Conservation (phyloP, 345 rosid species). For the Eucalyptus urophylla region DNA sequence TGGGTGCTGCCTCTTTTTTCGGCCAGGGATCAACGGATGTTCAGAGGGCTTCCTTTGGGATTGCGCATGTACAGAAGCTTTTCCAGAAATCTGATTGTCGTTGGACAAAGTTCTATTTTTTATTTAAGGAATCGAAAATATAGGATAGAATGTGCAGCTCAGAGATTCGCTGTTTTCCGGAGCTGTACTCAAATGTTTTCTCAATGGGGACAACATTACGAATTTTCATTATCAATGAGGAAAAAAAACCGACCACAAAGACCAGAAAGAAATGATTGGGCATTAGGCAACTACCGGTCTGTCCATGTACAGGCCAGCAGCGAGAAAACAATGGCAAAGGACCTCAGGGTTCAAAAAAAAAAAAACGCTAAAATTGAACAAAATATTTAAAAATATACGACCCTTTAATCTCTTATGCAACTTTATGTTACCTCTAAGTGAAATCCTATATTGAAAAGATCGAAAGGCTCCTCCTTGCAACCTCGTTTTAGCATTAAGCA, state of each 20-base stretch:
- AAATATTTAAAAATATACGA: not conserved
- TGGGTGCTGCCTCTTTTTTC: not conserved
- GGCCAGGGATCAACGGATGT: not conserved
- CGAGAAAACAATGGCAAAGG: not conserved
- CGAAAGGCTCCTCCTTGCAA: not conserved
- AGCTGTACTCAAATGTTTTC: not conserved
- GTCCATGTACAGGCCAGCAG: not conserved
- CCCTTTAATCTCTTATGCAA: not conserved
- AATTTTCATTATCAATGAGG: not conserved
- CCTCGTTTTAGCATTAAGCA: not conserved
- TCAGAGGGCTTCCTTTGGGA: not conserved
- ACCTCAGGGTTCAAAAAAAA: not conserved
- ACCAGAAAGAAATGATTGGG: not conserved
- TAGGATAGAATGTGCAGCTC: not conserved
- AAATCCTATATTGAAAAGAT: not conserved
- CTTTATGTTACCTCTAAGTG: not conserved
- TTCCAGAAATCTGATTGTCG: not conserved
- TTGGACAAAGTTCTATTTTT: not conserved
- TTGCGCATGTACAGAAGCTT: not conserved
- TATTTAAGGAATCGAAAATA: not conserved
- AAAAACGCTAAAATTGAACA: not conserved
- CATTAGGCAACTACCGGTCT: not conserved
- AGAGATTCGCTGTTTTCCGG: not conserved
- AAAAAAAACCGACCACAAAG: not conserved
- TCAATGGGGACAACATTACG: not conserved